Conservation (phyloP, 148 eudicot species). For the Vaccinium vitisidaea region DNA sequence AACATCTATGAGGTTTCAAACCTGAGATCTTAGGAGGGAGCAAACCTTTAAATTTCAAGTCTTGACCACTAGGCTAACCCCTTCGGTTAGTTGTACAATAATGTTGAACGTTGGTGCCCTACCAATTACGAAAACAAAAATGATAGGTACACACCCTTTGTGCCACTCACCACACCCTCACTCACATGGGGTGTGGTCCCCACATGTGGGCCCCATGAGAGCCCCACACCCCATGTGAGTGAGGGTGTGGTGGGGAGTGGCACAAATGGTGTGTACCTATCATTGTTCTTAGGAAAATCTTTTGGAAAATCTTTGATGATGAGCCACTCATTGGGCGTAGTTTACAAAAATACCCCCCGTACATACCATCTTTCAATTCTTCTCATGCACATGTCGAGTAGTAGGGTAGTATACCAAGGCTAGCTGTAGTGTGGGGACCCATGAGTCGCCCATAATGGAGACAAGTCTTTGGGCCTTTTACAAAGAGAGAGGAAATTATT, state of each 20-base stretch:
- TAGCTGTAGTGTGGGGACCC: conserved; percentile 13
- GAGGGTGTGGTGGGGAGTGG: too few species aligned
- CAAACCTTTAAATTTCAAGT: too few species aligned
- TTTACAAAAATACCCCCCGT: not conserved
- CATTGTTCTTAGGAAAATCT: not conserved
- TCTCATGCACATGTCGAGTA: not conserved
- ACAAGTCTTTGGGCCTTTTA: conserved; percentile 4
- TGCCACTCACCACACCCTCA: too few species aligned
- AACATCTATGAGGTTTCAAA: too few species aligned
- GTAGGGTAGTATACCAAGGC: not conserved
- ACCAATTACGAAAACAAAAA: too few species aligned
- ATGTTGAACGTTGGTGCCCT: not conserved
- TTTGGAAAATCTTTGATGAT: conserved; percentile 1
- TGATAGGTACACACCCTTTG: too few species aligned
- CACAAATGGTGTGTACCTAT: too few species aligned
- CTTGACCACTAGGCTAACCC: too few species aligned
- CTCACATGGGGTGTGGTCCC: too few species aligned
- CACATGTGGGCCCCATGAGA: too few species aligned
- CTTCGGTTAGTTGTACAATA: not conserved
- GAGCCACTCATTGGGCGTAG: conserved; percentile 13
- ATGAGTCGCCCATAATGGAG: conserved; percentile 20
- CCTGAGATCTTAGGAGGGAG: too few species aligned
- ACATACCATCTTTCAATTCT: not conserved
- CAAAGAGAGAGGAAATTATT: not conserved
- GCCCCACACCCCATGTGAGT: too few species aligned